Conservation (phyloP, 2,329 filamentous ascomycete genomes). For the Apiospora koreana region DNA sequence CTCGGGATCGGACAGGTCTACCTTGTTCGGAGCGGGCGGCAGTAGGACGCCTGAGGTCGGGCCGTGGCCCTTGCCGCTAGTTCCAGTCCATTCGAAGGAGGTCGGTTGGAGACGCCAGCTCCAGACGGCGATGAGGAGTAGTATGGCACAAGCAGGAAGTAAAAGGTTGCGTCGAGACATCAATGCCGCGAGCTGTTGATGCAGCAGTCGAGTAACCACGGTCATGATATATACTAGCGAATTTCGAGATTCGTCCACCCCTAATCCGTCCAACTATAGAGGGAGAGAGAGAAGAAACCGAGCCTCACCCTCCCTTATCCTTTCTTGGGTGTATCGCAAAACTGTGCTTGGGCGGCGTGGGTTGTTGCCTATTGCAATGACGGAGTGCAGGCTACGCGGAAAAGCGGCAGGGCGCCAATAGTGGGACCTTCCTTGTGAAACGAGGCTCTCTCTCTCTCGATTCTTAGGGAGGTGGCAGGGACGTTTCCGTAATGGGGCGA, state of each 20-base stretch:
- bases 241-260: not conserved
- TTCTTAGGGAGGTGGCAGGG: not conserved
- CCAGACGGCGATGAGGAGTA: slow-evolving; percentile 32
- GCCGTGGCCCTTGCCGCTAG: slow-evolving; percentile 10
- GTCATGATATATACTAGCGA: not conserved
- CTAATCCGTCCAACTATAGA: not conserved
- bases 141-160: slow-evolving; percentile 28
- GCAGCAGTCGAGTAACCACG: not conserved
- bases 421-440: not conserved
- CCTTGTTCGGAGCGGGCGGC: slow-evolving; percentile 20
- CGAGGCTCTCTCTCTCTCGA: not conserved
- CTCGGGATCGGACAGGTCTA: slow-evolving; percentile 40
- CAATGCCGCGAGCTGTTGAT: slow-evolving; percentile 25
- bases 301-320: not conserved
- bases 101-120: slow-evolving; percentile 25
- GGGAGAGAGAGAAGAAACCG: not conserved
- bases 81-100: slow-evolving; percentile 25
- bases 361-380: not conserved
- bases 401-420: slow-evolving; percentile 4
- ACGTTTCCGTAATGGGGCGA: not conserved
- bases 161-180: slow-evolving; percentile 33
- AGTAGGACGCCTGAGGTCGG: slow-evolving; percentile 2
- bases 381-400: not conserved
- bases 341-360: not conserved
- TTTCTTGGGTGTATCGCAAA: not conserved